A percentile compares a stretch with the other conserved stretches of the same genome.
These are phyloP conservation scores for Eruca vesicaria DNA, from an alignment of 441 rosid genomes.

Conservation along the genomic window DNA sequence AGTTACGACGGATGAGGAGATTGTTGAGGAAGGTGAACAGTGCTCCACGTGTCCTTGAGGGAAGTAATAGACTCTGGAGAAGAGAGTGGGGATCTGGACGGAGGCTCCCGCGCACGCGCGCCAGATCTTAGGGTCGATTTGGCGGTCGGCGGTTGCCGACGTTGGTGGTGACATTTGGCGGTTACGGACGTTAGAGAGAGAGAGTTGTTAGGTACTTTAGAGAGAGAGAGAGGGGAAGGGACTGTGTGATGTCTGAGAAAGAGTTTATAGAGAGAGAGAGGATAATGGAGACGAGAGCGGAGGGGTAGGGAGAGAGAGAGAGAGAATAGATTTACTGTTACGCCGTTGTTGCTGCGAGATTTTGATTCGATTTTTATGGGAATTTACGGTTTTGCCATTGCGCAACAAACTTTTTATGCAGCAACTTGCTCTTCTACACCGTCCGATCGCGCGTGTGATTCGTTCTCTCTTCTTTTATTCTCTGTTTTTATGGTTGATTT, in stretches of 20 bases:
- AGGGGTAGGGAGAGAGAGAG: not conserved
- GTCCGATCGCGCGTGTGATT: constrained; percentile 25
- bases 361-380: not conserved
- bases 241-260: not conserved
- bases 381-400: constrained; percentile 20
- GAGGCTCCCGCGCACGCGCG: constrained; percentile 74
- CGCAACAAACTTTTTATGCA: constrained; percentile 19
- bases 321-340: constrained; percentile 28
- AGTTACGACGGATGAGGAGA: constrained; percentile 25
- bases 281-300: constrained; percentile 6
- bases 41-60: constrained; percentile 85
- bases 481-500: not conserved
- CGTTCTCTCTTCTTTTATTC: not conserved
- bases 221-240: not conserved
- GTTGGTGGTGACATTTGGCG: constrained; percentile 32
- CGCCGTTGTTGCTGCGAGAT: constrained; percentile 21
- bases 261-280: constrained; percentile 6
- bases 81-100: constrained; percentile 53
- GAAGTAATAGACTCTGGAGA: constrained; percentile 78
- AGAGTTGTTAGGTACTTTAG: not conserved
- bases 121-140: constrained; percentile 67
- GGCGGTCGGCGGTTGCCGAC: constrained; percentile 22
- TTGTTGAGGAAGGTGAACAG: constrained; percentile 33
- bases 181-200: constrained; percentile 18
- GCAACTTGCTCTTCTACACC: not conserved